Percentiles rank a stretch among this genome's conserved stretches.
These are phyloP conservation scores for Clavispora phyllophila DNA, from an alignment of 805 yeast species.

Conservation along the genomic window DNA sequence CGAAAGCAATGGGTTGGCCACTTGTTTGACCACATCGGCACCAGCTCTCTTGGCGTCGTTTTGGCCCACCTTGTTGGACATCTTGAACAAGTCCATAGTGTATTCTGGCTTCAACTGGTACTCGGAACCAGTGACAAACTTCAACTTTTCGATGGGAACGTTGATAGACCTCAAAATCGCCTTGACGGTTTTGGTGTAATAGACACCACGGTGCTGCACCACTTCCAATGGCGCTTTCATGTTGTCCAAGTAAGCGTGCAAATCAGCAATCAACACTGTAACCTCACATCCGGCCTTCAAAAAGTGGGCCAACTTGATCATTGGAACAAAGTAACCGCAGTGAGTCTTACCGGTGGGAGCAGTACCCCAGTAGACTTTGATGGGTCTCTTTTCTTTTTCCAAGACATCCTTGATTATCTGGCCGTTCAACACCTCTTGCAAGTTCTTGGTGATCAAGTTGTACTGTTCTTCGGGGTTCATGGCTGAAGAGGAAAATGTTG, in stretches of 20 bases:
- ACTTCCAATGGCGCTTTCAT: slow-evolving; percentile 97
- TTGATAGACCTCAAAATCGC: slow-evolving; percentile 79
- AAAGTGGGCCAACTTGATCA: slow-evolving; percentile 94
- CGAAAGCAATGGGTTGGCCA: slow-evolving; percentile 83
- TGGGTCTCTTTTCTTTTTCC: slow-evolving; percentile 74
- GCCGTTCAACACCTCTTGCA: slow-evolving; percentile 88
- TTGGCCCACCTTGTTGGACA: slow-evolving; percentile 81
- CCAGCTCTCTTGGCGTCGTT: slow-evolving; percentile 99
- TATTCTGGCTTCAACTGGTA: slow-evolving; percentile 77
- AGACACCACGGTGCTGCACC: slow-evolving; percentile 81
- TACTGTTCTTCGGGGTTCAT: slow-evolving; percentile 59
- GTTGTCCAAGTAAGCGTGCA: slow-evolving; percentile 95
- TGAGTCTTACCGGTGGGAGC: slow-evolving; percentile 99
- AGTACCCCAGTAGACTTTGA: slow-evolving; percentile 96
- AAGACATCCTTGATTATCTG: slow-evolving; percentile 82
- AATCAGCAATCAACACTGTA: slow-evolving; percentile 84
- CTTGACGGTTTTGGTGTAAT: slow-evolving; percentile 80
- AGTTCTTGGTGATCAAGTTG: slow-evolving; percentile 72
- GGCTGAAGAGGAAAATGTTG: background rate
- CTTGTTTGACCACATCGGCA: slow-evolving; percentile 98
- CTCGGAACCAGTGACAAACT: slow-evolving; percentile 82
- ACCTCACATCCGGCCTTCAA: slow-evolving; percentile 95
- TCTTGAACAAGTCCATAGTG: slow-evolving; percentile 83
- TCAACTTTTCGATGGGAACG: slow-evolving; percentile 86
- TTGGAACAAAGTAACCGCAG: slow-evolving; percentile 97